These are phyloP conservation scores for Candida lessepsii DNA, from an alignment of 805 yeast species.

Conservation along the genomic window DNA sequence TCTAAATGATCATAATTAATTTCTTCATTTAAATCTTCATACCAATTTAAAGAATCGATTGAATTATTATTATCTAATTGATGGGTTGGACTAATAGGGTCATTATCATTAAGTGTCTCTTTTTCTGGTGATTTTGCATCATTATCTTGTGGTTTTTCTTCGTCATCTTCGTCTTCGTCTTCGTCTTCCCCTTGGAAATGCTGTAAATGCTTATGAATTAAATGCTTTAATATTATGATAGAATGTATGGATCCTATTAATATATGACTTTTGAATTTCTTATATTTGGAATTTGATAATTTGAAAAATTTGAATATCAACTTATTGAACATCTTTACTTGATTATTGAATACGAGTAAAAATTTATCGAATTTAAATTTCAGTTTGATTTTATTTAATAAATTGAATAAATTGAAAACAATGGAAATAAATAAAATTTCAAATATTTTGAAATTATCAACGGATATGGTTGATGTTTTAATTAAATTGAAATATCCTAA, in stretches of 20 bases:
- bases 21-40: slow-evolving; percentile 14
- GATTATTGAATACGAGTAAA: slow-evolving; percentile 24
- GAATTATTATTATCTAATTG: slow-evolving; percentile 5
- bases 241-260: slow-evolving; percentile 30
- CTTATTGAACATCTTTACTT: slow-evolving; percentile 30
- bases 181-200: neutral
- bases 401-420: slow-evolving; percentile 26
- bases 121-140: neutral
- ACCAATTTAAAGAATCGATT: slow-evolving; percentile 13
- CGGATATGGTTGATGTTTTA: slow-evolving; percentile 4
- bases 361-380: slow-evolving; percentile 7
- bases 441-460: slow-evolving; percentile 16
- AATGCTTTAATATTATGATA: slow-evolving; percentile 28
- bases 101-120: neutral
- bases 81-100: neutral
- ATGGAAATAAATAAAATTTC: slow-evolving; percentile 33
- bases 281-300: slow-evolving; percentile 9
- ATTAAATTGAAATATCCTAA: slow-evolving; percentile 12
- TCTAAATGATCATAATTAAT: slow-evolving; percentile 14
- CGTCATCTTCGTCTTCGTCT: no score
- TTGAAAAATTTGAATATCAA: slow-evolving; percentile 21
- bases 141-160: no score
- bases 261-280: slow-evolving; percentile 20
- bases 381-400: slow-evolving; percentile 16
- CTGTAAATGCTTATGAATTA: slow-evolving; percentile 20